phyloP scores from a whole-genome alignment of 1,139 yeast species.

The Arxiozyma telluris region DNA sequence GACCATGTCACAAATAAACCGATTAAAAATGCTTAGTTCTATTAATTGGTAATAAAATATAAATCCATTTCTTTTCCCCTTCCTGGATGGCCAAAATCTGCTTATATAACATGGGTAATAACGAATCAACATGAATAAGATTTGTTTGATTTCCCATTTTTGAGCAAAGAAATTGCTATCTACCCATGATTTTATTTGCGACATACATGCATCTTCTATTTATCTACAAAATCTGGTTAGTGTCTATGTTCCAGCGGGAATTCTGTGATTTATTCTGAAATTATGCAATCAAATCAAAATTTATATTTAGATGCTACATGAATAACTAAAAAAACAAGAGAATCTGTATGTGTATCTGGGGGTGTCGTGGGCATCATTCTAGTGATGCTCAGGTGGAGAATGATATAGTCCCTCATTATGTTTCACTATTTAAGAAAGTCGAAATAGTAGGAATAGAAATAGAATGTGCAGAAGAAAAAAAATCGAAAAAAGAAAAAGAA shows the following conservation, averaged over 20 bases:
- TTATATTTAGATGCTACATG: no score
- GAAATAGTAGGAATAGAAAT: no score
- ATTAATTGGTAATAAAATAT: not conserved
- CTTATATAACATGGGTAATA: no score
- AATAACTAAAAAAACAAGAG: no score
- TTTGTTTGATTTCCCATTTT: no score
- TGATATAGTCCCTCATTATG: not conserved
- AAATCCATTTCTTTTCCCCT: not conserved
- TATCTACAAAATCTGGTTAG: not conserved
- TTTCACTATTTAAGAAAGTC: not conserved
- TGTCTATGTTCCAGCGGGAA: not conserved
- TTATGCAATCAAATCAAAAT: not conserved
- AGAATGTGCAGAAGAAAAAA: no score
- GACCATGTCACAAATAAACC: constrained; percentile 2
- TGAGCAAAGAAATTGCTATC: no score
- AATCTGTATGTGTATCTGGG: no score
- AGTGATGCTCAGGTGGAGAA: not conserved
- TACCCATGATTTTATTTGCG: not conserved
- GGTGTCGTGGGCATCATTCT: not conserved
- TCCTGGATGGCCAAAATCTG: not conserved
- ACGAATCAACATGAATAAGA: no score
- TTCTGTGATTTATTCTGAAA: not conserved
- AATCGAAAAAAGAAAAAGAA: no score
- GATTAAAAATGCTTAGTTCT: not conserved
- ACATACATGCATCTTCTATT: not conserved